Conservation (phyloP, 2,329 filamentous ascomycete genomes). For the Microcyclospora tardicrescens region DNA sequence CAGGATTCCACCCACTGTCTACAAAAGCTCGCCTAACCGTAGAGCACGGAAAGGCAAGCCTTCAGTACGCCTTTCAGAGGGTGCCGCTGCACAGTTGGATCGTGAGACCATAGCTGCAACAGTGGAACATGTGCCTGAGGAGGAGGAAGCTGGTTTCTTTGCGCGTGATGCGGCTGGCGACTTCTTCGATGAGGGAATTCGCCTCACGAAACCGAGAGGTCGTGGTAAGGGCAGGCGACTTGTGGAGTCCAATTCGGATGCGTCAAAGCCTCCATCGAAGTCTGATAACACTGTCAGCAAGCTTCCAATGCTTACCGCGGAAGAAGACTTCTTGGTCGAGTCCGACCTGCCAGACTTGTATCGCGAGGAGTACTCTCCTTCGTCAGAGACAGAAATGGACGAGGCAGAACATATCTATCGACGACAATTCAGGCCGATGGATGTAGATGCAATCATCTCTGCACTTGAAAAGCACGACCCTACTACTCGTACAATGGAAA, state of each 20-base stretch:
- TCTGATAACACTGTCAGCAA: slow-evolving; percentile 1
- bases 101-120: slow-evolving; percentile 9
- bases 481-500: slow-evolving; percentile 34
- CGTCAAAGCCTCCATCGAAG: slow-evolving; percentile 8
- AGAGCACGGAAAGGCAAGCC: slow-evolving; percentile 1
- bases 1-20: slow-evolving; percentile 4
- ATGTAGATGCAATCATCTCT: slow-evolving; percentile 29
- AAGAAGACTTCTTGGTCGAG: slow-evolving; percentile 21
- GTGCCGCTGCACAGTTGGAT: slow-evolving; percentile 13
- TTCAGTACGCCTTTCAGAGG: slow-evolving; percentile 2
- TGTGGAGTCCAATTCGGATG: not conserved
- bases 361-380: slow-evolving; percentile 10
- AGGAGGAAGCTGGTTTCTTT: not conserved
- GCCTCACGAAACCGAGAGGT: not conserved
- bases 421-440: slow-evolving; percentile 29
- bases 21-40: slow-evolving; percentile 2
- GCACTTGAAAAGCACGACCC: slow-evolving; percentile 31
- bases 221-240: not conserved
- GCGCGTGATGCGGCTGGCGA: slow-evolving; percentile 1
- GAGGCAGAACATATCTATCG: slow-evolving; percentile 30
- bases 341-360: slow-evolving; percentile 18
- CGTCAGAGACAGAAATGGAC: slow-evolving; percentile 12
- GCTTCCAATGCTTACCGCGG: slow-evolving; percentile 15
- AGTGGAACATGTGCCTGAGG: not conserved
- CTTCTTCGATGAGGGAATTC: not conserved